Conservation (phyloP, 768 basidiomycete species). For the Tulasnella sp. region DNA sequence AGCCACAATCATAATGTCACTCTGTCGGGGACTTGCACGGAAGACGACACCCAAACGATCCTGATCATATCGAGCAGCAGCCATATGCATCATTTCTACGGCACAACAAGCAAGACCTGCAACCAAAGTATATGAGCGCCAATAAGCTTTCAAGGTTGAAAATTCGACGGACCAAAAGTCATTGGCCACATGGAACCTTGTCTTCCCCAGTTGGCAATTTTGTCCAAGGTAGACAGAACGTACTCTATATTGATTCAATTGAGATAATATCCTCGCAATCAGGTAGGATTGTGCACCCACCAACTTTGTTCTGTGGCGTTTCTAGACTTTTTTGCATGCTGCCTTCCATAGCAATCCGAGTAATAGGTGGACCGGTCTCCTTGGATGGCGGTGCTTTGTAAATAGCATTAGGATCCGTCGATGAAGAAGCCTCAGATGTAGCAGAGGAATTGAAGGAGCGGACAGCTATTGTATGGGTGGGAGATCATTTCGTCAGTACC, state of each 20-base stretch:
- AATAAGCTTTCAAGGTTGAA: not conserved
- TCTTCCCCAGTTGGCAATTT: slow-evolving; percentile 92
- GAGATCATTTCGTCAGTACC: no score
- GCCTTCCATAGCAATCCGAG: slow-evolving; percentile 57
- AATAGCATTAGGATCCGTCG: no score
- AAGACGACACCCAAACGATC: slow-evolving; percentile 95
- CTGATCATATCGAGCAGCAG: slow-evolving; percentile 96
- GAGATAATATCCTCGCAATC: not conserved
- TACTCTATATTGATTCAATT: slow-evolving; percentile 49
- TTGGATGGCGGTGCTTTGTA: no score
- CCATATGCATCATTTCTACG: slow-evolving; percentile 99
- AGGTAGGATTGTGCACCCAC: slow-evolving; percentile 28
- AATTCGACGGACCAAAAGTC: slow-evolving; percentile 55
- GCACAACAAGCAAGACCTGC: slow-evolving; percentile 95
- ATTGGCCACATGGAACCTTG: slow-evolving; percentile 99
- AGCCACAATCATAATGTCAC: slow-evolving; percentile 98
- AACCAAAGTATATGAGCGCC: not conserved
- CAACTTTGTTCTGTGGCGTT: slow-evolving; percentile 80
- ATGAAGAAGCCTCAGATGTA: no score
- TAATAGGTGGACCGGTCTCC: no score
- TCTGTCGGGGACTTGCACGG: slow-evolving; percentile 96
- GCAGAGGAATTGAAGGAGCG: no score
- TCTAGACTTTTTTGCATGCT: slow-evolving; percentile 79
- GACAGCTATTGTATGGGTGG: no score
- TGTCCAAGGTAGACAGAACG: slow-evolving; percentile 90